These are phyloP conservation scores for Ajuga reptans DNA, from an alignment of 305 asterid species.

Conservation along the genomic window DNA sequence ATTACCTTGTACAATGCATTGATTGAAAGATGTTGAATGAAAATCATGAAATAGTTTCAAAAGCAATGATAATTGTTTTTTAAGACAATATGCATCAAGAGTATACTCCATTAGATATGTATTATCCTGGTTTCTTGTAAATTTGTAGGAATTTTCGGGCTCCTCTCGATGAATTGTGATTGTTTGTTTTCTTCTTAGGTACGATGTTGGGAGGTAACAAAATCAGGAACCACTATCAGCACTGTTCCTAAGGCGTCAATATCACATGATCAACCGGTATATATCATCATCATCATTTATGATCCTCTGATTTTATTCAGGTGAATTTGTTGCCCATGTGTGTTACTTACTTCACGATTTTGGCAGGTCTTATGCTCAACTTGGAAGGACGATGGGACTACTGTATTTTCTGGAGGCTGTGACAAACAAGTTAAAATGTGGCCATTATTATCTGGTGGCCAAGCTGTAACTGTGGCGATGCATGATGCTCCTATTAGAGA, in stretches of 20 bases:
- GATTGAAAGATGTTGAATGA: background rate
- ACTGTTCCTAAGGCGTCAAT: constrained; percentile 45
- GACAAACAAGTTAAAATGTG: constrained; percentile 97
- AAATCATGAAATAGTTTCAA: background rate
- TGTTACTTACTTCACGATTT: constrained; percentile 14
- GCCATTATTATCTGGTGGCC: constrained; percentile 73
- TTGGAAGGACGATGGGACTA: constrained; percentile 97
- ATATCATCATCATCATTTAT: background rate
- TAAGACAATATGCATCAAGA: background rate
- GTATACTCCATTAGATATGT: background rate
- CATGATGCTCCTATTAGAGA: constrained; percentile 85
- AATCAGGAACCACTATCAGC: constrained; percentile 32
- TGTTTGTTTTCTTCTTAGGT: constrained; percentile 29
- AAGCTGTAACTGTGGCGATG: constrained; percentile 74
- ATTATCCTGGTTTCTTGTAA: background rate
- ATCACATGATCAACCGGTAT: constrained; percentile 49
- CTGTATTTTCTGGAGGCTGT: constrained; percentile 94
- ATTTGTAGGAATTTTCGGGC: background rate
- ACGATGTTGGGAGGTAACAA: constrained; percentile 49
- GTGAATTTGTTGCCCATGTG: constrained; percentile 5
- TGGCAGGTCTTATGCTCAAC: constrained; percentile 78
- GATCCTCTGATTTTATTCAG: background rate
- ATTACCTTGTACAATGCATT: background rate
- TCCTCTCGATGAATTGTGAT: constrained; percentile 24
- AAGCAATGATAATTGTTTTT: background rate